Evolutionary conservation across 805 yeast species (phyloP), one percentile per base, ranked within the genome.

Genomic region (Monosporozyma aerobia): DNA sequence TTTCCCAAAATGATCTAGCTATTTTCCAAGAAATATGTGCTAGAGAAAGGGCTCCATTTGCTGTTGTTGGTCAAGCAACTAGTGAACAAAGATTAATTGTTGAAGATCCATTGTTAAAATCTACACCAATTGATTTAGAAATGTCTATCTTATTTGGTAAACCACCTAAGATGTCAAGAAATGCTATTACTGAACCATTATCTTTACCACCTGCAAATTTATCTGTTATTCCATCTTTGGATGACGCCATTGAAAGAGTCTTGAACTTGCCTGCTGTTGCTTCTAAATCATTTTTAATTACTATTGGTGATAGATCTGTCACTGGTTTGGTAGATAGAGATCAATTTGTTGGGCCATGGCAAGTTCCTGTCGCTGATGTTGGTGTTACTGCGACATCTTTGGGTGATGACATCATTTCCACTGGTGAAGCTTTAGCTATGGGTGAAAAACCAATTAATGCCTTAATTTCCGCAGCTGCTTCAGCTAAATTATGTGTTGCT

Each of bases 301-400:
- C 98, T n/a, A 94, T 94, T 67, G 99, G 97, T 71, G 99, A 94
- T 72, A 84, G 99, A 73, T 79, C 95, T n/a, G 94, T 94, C 56
- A 92, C 98, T 30, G 99, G 99, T 52, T 78, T 94, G 61, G 85
- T 94, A 56, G 98, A 95, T 64, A 83, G 99, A 68, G 99, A 94
- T 69, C 99, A 94, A 74, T 83, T 90, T 83, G 98, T 94, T 55
- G 99, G 99, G 41, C 98, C 98, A 66, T 94, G 98, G 98, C 99
- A 94, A 76, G 94, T 87, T 9, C 99, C 99, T 48, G 98, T 94
- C 33, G 94, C 98, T 16, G 98, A 94, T 67, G 97, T 90, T 52
- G 98, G 96, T 73, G 97, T 94, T 51, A 90, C 98, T 25, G 85
- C 86, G 54, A 84, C 97, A 0, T 86, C 97, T 1, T 76, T 89